Base-by-base conservation (phyloP, 192 early-diverging fungal species). In the Spizellomyces punctatus region DNA sequence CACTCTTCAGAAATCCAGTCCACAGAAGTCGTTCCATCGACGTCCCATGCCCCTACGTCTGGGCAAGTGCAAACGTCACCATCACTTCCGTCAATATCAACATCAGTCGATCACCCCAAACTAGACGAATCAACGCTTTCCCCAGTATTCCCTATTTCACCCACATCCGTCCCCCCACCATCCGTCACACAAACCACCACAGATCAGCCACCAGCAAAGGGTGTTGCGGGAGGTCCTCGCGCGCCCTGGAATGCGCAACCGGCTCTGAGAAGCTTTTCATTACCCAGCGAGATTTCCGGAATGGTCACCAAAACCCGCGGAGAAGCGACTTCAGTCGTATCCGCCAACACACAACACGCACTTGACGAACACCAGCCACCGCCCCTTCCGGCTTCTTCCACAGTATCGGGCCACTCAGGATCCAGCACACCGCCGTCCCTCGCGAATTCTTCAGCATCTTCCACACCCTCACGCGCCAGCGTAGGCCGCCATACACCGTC, bases 131-230 rank as follows among this genome's bases (percentile, higher is more conserved):
- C 62, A n/a, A 64, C 71, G 36, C 54, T 72, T 21, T 72, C 63
- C 9, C 71, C 71, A 9, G 71, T 72, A 16, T 72, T 72, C 52
- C 27, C 50, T 22, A 72, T 65, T 17, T 72, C 71, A 9, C 71
- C 71, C 8, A 64, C 50, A 14, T 65, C 49, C 43, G 44, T 46
- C 46, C 49, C 4, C 64, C 16, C 17, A 17, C 64, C 3, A 5
- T 41, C 17, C 16, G 22, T 7, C 54, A n/a, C 22, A n/a, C 54
- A 56, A 56, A 5, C 7, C 54, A 56, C 54, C 22, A n/a, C n/a
- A 56, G n/a, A 56, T n/a, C 22, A 56, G 22, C 4, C 54, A 56
- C n/a, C 22, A 22, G 54, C 54, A 56, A 56, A 6, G 54, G 54
- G 54, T 19, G 5, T 19, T 56, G 0, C 7, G 54, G 22, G n/a